A percentile compares a stretch with the other conserved stretches of the same genome.
Conservation (phyloP, 768 basidiomycete species). For the Sistotremastrum suecicum region DNA sequence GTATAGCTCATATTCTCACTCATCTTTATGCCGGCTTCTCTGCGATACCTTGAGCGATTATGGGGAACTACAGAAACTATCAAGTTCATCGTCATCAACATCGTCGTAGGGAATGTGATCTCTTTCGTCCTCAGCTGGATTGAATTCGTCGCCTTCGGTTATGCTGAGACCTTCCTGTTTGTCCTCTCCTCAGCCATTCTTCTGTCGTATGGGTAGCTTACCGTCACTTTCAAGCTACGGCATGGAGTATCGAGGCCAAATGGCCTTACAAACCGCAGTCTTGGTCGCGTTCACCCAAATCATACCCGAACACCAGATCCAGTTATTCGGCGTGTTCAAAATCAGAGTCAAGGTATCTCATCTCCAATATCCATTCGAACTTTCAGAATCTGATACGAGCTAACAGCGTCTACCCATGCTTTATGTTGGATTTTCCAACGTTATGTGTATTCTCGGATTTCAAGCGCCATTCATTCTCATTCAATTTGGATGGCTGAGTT, state of each 20-base stretch:
- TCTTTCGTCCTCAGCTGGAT: slow-evolving; percentile 83
- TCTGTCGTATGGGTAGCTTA: slow-evolving; percentile 6
- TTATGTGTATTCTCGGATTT: slow-evolving; percentile 69
- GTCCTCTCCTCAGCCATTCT: slow-evolving; percentile 16
- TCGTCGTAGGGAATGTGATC: slow-evolving; percentile 78
- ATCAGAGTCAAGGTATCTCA: slow-evolving; percentile 73
- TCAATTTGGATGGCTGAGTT: slow-evolving; percentile 98
- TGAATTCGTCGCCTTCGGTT: slow-evolving; percentile 55
- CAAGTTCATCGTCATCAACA: slow-evolving; percentile 72
- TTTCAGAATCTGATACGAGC: neutral
- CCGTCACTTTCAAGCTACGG: slow-evolving; percentile 45
- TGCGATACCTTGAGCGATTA: slow-evolving; percentile 84
- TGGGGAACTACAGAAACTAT: slow-evolving; percentile 83
- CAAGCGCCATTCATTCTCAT: slow-evolving; percentile 88
- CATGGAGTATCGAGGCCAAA: slow-evolving; percentile 84
- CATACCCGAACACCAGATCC: slow-evolving; percentile 97
- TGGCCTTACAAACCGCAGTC: slow-evolving; percentile 76
- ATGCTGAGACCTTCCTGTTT: slow-evolving; percentile 67
- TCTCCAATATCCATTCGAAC: neutral
- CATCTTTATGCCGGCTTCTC: slow-evolving; percentile 63
- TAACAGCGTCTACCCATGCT: slow-evolving; percentile 85
- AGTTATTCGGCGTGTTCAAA: slow-evolving; percentile 72
- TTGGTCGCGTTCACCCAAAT: slow-evolving; percentile 95
- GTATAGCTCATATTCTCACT: slow-evolving; percentile 63
- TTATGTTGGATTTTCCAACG: slow-evolving; percentile 79